Base-by-base conservation (phyloP, 164 flowering plant species). In the Warburgia ugandensis region DNA sequence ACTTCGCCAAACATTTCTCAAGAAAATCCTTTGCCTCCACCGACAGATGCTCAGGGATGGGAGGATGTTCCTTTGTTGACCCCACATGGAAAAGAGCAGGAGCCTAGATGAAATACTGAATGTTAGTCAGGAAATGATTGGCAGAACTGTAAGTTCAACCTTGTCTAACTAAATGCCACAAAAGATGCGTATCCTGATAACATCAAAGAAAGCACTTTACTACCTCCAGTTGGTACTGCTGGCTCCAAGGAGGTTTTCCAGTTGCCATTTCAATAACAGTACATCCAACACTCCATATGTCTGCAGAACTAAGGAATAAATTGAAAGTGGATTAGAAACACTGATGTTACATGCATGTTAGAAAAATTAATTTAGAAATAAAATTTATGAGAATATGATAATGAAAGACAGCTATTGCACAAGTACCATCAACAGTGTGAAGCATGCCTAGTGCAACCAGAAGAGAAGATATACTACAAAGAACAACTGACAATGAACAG, bases 271-370 rank as follows among this genome's bases (percentile, higher is more conserved):
- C 99, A 55, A 94, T 94, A 5, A 94, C 76, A 36, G 99, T 94
- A 64, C 99, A 94, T 52, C 99, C 99, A 66, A 94, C 97, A 68
- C 99, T 94, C 99, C 99, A 94, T 64, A 94, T 84, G 64, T 94
- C 99, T 60, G 99, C 99, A 62, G 97, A 84, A 66, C 99, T 94
- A 61, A 6, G 52, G n/a, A n/a, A n/a, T n/a, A n/a, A n/a, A n/a
- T n/a, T n/a, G n/a, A n/a, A n/a, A n/a, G n/a, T n/a, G n/a, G n/a
- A n/a, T n/a, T n/a, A n/a, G n/a, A n/a, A n/a, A n/a, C n/a, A n/a
- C n/a, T n/a, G n/a, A n/a, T n/a, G n/a, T n/a, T n/a, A n/a, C n/a
- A n/a, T n/a, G n/a, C n/a, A n/a, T n/a, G n/a, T n/a, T n/a, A n/a
- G n/a, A n/a, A n/a, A n/a, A n/a, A n/a, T n/a, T n/a, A n/a, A n/a